Percentiles rank a stretch among this genome's conserved stretches.
phyloP scores from a whole-genome alignment of 2,329 filamentous ascomycete species.

The Pyrenochaeta sp. region DNA sequence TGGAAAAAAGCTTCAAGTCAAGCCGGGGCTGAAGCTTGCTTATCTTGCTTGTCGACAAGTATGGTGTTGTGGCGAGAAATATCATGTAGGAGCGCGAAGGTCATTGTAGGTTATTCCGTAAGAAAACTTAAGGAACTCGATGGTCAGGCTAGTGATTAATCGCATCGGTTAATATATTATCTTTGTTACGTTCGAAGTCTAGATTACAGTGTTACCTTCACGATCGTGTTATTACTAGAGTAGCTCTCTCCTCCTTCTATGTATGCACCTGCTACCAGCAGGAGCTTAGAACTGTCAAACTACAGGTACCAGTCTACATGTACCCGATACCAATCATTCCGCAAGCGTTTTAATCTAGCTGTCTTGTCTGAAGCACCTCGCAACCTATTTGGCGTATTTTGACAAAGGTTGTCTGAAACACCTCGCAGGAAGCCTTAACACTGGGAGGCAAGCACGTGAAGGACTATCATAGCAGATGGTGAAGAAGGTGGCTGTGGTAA shows the following conservation, averaged over 20 bases:
- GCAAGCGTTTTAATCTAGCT: not conserved
- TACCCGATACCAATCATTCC: not conserved
- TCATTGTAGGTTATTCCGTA: not conserved
- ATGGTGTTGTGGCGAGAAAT: not conserved
- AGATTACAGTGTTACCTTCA: not conserved
- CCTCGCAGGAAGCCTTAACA: not conserved
- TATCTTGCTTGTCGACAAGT: not conserved
- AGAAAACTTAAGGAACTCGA: not conserved
- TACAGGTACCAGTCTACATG: not conserved
- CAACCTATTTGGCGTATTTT: not conserved
- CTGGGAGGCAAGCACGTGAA: constrained; percentile 2
- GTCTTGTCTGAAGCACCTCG: not conserved
- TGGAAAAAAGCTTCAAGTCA: too few species aligned
- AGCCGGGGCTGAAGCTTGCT: not conserved
- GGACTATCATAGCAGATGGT: not conserved
- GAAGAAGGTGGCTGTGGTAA: not conserved
- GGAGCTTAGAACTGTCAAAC: not conserved
- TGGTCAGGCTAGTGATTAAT: not conserved
- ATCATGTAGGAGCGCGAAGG: not conserved
- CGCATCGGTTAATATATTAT: not conserved
- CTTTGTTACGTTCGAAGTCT: not conserved
- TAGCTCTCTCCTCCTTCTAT: not conserved
- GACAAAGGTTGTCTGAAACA: not conserved
- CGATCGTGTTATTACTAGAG: not conserved
- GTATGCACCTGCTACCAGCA: not conserved